A percentile compares a stretch with the other conserved stretches of the same genome.
These are phyloP conservation scores for Phytophthora parvispora DNA, from an alignment of 352 stramenopile species.

Conservation along the genomic window DNA sequence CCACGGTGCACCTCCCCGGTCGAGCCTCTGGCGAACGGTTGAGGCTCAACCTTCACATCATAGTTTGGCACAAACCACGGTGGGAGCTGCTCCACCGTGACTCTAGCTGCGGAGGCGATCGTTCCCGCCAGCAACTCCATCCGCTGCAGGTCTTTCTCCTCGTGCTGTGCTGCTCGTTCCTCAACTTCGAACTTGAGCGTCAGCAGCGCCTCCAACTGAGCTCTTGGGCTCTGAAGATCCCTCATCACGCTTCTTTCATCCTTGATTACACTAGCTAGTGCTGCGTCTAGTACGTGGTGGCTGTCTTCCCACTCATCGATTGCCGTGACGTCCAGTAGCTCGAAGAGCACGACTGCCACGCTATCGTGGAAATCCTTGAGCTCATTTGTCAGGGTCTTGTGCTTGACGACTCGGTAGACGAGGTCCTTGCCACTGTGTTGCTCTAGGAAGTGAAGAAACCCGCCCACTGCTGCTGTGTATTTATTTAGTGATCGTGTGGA, in stretches of 20 bases:
- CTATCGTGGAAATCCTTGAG: conserved; percentile 22
- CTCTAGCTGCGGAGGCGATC: background rate
- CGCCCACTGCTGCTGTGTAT: background rate
- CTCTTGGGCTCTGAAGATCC: conserved; percentile 4
- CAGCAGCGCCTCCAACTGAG: conserved; percentile 24
- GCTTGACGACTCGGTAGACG: background rate
- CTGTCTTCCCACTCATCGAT: conserved; percentile 22
- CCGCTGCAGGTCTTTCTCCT: background rate
- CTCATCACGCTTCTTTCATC: conserved; percentile 3
- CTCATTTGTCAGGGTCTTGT: conserved; percentile 20
- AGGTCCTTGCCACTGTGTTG: background rate
- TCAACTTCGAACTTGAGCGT: conserved; percentile 22
- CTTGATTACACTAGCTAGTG: background rate
- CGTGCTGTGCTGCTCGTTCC: background rate
- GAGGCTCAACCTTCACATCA: background rate
- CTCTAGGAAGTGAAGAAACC: background rate
- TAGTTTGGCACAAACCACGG: background rate
- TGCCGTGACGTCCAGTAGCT: conserved; percentile 12
- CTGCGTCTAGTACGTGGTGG: background rate
- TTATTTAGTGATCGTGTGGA: background rate
- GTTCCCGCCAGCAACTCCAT: background rate
- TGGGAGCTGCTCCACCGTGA: background rate
- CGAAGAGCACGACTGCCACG: conserved; percentile 17
- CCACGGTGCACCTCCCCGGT: background rate
- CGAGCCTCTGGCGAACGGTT: background rate